Evolutionary conservation across 1,284 basidiomycete genomes (phyloP), one percentile per base, ranked within the genome.

Genomic region (Leccinum angustisporum): DNA sequence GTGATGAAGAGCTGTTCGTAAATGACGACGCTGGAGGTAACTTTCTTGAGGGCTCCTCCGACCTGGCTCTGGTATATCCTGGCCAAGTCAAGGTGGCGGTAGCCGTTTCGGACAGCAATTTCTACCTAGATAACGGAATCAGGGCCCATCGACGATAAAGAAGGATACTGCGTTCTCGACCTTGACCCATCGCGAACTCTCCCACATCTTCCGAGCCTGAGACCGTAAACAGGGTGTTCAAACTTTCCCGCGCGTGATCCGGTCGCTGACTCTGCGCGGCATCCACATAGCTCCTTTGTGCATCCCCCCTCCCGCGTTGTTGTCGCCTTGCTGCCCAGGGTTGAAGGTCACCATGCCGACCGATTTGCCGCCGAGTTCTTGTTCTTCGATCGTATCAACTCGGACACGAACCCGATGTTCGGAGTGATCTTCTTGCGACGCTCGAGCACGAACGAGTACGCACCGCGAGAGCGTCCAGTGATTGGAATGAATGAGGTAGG

Each of bases 361-460:
- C 13, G 87, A 89, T 76, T 94, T 94, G 13, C 89, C 86, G 11
- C 93, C 92, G 7, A 96, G 82, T 71, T 95, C 92, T 68, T 88
- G 83, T 72, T 97, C 92, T 77, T 98, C 96, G 72, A 95, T 98
- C 56, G 87, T 90, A 98, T 98, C 51, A 98, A 83, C 76, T 98
- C 96, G 13, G 92, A 94, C 36, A 98, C 94, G 75, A 98, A 98
- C 6, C 96, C 96, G 67, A 99, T 98, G 74, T 98, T 98, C 9
- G 97, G 96, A n/a, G 91, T 95, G 67, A 98, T 95, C 66, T 91
- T 93, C 66, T 91, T 91, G 54, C 97, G 86, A 9, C 94, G 85
- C 69, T 96, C 94, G 48, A 93, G 83, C 25, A 98, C 96, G 72
- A 94, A 96, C 1, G 88, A 80, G 73, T 98, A 98, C 0, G 96